These are phyloP conservation scores for Chalara sp. DNA, from an alignment of 2,329 filamentous ascomycete species.

Conservation along the genomic window DNA sequence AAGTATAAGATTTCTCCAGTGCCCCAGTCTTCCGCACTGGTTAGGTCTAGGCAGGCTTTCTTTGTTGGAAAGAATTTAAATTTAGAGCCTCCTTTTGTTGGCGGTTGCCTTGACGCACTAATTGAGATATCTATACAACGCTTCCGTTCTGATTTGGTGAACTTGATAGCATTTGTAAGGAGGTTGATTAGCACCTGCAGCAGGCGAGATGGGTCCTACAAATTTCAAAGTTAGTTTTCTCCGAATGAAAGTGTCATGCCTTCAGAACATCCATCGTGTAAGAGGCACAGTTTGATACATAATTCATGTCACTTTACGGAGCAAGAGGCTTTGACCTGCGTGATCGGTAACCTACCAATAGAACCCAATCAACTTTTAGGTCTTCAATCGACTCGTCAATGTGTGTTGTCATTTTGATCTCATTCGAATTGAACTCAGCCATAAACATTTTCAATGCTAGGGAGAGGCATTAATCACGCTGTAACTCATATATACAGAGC, in stretches of 20 bases:
- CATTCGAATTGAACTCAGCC: slow-evolving; percentile 62
- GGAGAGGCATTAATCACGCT: background rate
- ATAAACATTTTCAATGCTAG: slow-evolving; percentile 72
- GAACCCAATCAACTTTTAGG: slow-evolving; percentile 56
- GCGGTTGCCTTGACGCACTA: slow-evolving; percentile 10
- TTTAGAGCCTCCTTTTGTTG: slow-evolving; percentile 3
- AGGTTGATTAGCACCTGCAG: slow-evolving; percentile 77
- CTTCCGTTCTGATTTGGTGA: slow-evolving; percentile 58
- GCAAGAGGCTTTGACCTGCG: too few species aligned
- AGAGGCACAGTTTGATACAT: too few species aligned
- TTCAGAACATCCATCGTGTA: too few species aligned
- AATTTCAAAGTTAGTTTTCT: too few species aligned
- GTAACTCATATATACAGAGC: too few species aligned
- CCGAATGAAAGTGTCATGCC: too few species aligned
- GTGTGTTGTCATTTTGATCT: slow-evolving; percentile 59
- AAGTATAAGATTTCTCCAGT: slow-evolving; percentile 52
- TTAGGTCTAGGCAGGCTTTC: slow-evolving; percentile 21
- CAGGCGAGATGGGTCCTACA: slow-evolving; percentile 38
- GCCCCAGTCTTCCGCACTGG: slow-evolving; percentile 23
- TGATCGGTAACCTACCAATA: slow-evolving; percentile 54
- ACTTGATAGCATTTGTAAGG: slow-evolving; percentile 76
- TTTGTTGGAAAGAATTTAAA: slow-evolving; percentile 17
- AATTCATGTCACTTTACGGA: too few species aligned
- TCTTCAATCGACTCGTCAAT: slow-evolving; percentile 55
- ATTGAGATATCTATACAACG: slow-evolving; percentile 44